Percentiles rank a stretch among this genome's conserved stretches.
These are phyloP conservation scores for Aspergillus luchuensis DNA, from an alignment of 2,329 filamentous ascomycete species.

Conservation along the genomic window DNA sequence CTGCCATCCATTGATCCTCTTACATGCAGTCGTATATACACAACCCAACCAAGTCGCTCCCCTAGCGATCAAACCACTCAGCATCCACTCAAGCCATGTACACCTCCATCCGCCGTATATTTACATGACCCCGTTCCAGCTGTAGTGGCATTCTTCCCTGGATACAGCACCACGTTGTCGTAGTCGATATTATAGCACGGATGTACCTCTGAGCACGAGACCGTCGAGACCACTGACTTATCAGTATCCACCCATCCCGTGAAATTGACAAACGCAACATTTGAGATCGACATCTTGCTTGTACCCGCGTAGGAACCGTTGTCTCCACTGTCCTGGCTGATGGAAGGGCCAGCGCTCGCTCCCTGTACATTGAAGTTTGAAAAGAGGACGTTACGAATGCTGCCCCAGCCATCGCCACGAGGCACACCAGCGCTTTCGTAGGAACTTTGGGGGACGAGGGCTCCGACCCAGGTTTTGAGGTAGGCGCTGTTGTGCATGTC, in stretches of 20 bases:
- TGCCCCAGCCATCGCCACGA: constrained; percentile 58
- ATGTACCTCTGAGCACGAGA: constrained; percentile 52
- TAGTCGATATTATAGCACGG: constrained; percentile 56
- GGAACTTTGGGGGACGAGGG: constrained; percentile 45
- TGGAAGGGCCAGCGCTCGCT: constrained; percentile 46
- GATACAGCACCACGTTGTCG: constrained; percentile 44
- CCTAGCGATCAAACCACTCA: no score
- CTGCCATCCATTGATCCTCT: no score
- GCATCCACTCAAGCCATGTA: constrained; percentile 37
- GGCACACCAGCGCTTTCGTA: constrained; percentile 55
- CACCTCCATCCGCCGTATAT: constrained; percentile 41
- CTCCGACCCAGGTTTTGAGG: constrained; percentile 61
- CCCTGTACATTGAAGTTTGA: constrained; percentile 55
- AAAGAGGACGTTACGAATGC: constrained; percentile 54
- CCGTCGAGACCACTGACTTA: constrained; percentile 39
- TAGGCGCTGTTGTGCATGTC: constrained; percentile 55
- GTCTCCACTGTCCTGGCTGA: constrained; percentile 54
- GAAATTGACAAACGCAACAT: constrained; percentile 56
- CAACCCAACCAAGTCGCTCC: no score
- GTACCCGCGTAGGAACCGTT: constrained; percentile 54
- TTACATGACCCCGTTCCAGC: constrained; percentile 40
- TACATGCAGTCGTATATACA: no score
- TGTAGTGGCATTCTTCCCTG: constrained; percentile 34
- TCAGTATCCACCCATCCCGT: constrained; percentile 49
- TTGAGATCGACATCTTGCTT: constrained; percentile 53